These are phyloP conservation scores for Phyllosticta ampelicida DNA, from an alignment of 2,329 filamentous ascomycete genomes.

Conservation along the genomic window DNA sequence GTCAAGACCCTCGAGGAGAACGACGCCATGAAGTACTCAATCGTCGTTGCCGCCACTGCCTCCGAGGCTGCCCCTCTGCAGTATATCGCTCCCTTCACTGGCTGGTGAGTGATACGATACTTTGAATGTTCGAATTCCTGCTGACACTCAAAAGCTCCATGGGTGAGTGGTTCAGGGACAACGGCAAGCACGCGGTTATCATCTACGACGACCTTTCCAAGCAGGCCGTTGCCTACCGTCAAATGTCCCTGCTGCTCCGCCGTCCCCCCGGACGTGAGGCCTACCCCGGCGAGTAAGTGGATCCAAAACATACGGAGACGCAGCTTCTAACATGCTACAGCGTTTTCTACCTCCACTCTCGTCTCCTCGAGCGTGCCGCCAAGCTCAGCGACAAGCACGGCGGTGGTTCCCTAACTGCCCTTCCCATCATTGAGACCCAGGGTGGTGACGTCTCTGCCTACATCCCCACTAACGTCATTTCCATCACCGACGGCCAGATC, in stretches of 20 bases:
- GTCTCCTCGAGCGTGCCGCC: constrained; percentile 97
- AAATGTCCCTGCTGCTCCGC: constrained; percentile 97
- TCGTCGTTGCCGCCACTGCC: constrained; percentile 89
- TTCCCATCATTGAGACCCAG: constrained; percentile 98
- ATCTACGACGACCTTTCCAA: constrained; percentile 95
- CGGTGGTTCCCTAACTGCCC: constrained; percentile 91
- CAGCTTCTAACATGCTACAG: constrained; percentile 22
- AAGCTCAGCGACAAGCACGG: constrained; percentile 97
- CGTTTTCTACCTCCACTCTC: constrained; percentile 98
- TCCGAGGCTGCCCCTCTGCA: constrained; percentile 94
- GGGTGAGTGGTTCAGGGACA: constrained; percentile 69
- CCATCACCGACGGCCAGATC: constrained; percentile 98
- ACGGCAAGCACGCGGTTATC: constrained; percentile 78
- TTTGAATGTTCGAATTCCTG: constrained; percentile 14
- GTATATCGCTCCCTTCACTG: constrained; percentile 90
- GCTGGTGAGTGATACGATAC: constrained; percentile 24
- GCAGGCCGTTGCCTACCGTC: constrained; percentile 95
- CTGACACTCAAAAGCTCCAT: constrained; percentile 21
- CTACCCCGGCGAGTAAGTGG: constrained; percentile 76
- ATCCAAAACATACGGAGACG: background rate
- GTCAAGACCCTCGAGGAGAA: constrained; percentile 99
- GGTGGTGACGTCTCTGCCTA: constrained; percentile 99
- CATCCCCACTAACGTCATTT: constrained; percentile 99
- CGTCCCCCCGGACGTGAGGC: constrained; percentile 98
- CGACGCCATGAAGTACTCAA: constrained; percentile 96